Base-by-base conservation (phyloP, 2,329 filamentous ascomycete genomes). In the Aaosphaeria arxii region DNA sequence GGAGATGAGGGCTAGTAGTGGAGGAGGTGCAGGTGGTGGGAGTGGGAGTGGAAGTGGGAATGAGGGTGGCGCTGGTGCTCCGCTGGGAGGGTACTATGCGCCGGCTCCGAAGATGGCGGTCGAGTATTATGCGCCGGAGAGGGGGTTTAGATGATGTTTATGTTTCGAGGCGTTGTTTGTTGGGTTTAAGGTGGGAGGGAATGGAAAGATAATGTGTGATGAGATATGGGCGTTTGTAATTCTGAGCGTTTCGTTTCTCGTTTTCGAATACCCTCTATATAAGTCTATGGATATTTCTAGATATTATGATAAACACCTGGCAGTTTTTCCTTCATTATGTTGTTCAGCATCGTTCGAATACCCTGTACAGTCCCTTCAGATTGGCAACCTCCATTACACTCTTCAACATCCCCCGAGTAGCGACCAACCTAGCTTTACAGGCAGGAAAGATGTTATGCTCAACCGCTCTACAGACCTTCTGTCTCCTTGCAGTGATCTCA, bases 401-500 rank as follows among this genome's bases (percentile, higher is more conserved):
- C 44, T 85, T 83, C 72, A 95, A 82, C 60, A 97, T 72, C 5
- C 80, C 78, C 55, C 82, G 86, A 6, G 94, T 96, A 17, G 89
- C 91, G 47, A 97, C 83, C 42, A 99, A 72, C 48, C 91, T 79
- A 5, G 87, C 78, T 67, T 90, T 89, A 63, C 96, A 89, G 1
- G 91, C 89, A 0, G 94, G 94, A 58, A 99, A 97, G 47, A 99
- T 79, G 7, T 91, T 77, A 70, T 95, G 83, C 70, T 99, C 92
- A 2, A 99, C 71, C 36, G 86, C 85, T 59, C 84, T 81, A 31
- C 80, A 78, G n/a, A 99, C 74, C 59, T 94, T 84, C 33, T 75
- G 74, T 44, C 89, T 79, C 36, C 91, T 78, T 2, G 56, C 56
- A 7, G 59, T 62, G 36, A 81, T 70, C 36, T 74, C 71, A 7